Evolutionary conservation across 2,329 filamentous ascomycete species (phyloP).

Genomic region (Nemania serpens): DNA sequence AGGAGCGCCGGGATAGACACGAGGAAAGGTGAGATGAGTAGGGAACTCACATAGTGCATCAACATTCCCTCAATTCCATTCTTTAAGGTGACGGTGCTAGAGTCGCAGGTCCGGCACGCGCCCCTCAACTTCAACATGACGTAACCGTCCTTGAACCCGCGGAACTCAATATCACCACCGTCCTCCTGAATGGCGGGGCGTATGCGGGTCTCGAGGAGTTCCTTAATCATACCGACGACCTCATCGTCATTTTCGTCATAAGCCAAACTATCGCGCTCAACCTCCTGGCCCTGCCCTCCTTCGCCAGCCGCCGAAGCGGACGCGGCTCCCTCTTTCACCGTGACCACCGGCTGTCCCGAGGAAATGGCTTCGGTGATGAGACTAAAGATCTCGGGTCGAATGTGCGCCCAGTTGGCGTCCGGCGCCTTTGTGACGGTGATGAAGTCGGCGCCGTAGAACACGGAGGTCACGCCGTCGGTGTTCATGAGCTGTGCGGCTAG

Average conservation of each 20-base stretch:
- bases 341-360: conserved; percentile 80
- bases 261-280: conserved; percentile 71
- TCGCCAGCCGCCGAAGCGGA: conserved; percentile 48
- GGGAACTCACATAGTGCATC: conserved; percentile 82
- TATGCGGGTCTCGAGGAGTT: conserved; percentile 92
- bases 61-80: conserved; percentile 99
- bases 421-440: conserved; percentile 94
- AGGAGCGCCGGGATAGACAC: neutral
- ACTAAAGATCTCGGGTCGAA: conserved; percentile 94
- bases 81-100: conserved; percentile 93
- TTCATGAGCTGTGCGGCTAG: conserved; percentile 89
- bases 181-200: conserved; percentile 96
- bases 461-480: conserved; percentile 90
- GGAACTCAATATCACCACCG: conserved; percentile 94
- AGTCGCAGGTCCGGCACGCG: conserved; percentile 94
- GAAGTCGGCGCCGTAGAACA: conserved; percentile 94
- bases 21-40: neutral
- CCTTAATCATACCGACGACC: conserved; percentile 98
- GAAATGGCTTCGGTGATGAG: conserved; percentile 93
- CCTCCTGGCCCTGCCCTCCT: conserved; percentile 44
- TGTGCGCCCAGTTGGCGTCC: conserved; percentile 89
- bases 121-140: conserved; percentile 88
- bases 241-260: conserved; percentile 93
- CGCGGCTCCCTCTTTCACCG: conserved; percentile 62
- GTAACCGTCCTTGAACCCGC: conserved; percentile 83